Evolutionary conservation across 2,329 filamentous ascomycete species (phyloP), one percentile per base, ranked within the genome.

Genomic region (Aspergillus aculeatus): DNA sequence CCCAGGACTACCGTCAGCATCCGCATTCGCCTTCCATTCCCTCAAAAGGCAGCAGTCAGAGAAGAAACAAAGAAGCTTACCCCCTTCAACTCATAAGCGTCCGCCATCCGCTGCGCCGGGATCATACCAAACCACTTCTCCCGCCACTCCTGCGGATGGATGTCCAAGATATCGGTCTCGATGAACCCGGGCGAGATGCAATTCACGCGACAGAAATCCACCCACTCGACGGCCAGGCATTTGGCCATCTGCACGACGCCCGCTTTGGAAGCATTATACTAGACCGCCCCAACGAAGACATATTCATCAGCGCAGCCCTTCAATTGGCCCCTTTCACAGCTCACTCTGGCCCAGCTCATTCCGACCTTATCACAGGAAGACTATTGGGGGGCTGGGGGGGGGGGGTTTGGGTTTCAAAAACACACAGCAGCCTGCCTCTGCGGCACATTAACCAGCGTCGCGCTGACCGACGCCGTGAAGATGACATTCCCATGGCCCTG

Each of bases 151-250:
- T 66, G 23, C 0, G 77, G 73, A 55, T 75, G 71, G 14, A 65
- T 59, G 57, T 71, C 59, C 14, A 73, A 63, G 56, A 77, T 79
- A 19, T 80, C 73, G 0, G 77, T 80, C 5, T 69, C 74, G 41
- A 78, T 75, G 54, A 74, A 78, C 0, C 76, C 77, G 1, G 76
- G 77, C 0, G 74, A 76, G 47, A 78, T 72, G 47, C 71, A 76
- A 61, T 79, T 79, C 16, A 79, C 77, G 1, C 75, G 67, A 26
- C 66, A 69, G 44, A 74, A 76, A 24, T 77, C 74, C 7, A 77
- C 73, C 71, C 75, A 78, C 54, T 77, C 74, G 1, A 76, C 71
- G 1, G 75, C 64, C 19, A 77, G 65, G 44, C 74, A 77, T 60
- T 76, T 76, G 2, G 74, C 76, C 41, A 80, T 55, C 32, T 77